Percentiles rank a stretch among this genome's conserved stretches.
These are phyloP conservation scores for Rubia occidens DNA, from an alignment of 305 asterid genomes.

Conservation along the genomic window DNA sequence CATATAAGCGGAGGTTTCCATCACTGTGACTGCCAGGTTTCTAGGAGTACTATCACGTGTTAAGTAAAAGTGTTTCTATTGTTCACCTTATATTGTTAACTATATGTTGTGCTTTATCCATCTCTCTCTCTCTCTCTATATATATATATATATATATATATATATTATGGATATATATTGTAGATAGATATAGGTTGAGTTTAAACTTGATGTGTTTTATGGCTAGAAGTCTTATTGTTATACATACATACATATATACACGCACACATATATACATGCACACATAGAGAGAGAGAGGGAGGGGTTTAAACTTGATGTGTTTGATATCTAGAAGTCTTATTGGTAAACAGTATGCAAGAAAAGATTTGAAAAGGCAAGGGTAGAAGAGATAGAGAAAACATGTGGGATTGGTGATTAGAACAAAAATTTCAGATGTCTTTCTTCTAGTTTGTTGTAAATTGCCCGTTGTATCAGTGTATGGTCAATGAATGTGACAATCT, in stretches of 20 bases:
- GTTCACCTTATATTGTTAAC: not conserved
- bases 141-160: no score
- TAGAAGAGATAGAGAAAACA: not conserved
- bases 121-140: no score
- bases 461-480: not conserved
- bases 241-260: no score
- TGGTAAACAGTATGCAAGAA: not conserved
- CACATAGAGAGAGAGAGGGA: no score
- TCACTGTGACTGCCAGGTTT: not conserved
- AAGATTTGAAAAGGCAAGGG: not conserved
- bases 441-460: conserved; percentile 2
- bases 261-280: no score
- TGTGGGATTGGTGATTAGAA: not conserved
- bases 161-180: no score
- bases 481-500: not conserved
- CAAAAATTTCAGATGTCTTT: not conserved
- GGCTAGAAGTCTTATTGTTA: no score
- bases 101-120: not conserved
- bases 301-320: not conserved
- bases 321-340: not conserved
- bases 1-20: not conserved
- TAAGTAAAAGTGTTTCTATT: not conserved
- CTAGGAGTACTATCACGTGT: not conserved
- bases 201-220: not conserved
- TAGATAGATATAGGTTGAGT: not conserved